phyloP scores from a whole-genome alignment of 345 rosid genomes.

The Abelmoschus esculentus region DNA sequence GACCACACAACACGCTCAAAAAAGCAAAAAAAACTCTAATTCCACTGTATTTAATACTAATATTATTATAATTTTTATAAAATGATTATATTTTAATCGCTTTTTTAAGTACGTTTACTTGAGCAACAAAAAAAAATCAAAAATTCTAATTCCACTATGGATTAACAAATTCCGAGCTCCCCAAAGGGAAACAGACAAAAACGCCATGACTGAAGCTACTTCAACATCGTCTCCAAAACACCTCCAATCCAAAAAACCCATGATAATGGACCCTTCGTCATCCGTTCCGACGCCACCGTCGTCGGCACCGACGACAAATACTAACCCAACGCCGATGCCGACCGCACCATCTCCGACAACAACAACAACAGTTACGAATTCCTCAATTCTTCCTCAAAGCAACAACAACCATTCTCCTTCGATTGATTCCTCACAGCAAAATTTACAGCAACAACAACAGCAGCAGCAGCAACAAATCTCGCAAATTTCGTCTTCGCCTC shows the following conservation, averaged over 20 bases:
- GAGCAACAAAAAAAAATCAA: background rate
- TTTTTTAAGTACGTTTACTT: too few relatives aligned
- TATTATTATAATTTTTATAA: too few relatives aligned
- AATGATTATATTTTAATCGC: too few relatives aligned
- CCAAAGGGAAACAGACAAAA: background rate
- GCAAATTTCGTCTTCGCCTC: conserved; percentile 47
- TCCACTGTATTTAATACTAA: too few relatives aligned
- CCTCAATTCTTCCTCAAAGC: conserved; percentile 18
- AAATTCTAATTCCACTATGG: conserved; percentile 11
- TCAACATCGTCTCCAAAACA: conserved; percentile 32
- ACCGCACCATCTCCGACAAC: conserved; percentile 2
- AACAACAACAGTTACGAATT: conserved; percentile 12
- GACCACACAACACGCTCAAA: too few relatives aligned
- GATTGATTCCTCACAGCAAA: conserved; percentile 32
- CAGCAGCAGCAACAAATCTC: conserved; percentile 34
- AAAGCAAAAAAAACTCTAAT: too few relatives aligned
- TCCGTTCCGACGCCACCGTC: conserved; percentile 15
- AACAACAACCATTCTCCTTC: conserved; percentile 33
- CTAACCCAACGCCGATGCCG: background rate
- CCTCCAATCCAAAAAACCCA: conserved; percentile 33
- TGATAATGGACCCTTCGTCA: conserved; percentile 35
- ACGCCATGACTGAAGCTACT: conserved; percentile 36
- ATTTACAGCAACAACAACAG: conserved; percentile 28
- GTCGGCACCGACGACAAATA: conserved; percentile 14
- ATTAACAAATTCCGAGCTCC: background rate